phyloP scores from a whole-genome alignment of 2,329 filamentous ascomycete species.

The Aureobasidium sp. region DNA sequence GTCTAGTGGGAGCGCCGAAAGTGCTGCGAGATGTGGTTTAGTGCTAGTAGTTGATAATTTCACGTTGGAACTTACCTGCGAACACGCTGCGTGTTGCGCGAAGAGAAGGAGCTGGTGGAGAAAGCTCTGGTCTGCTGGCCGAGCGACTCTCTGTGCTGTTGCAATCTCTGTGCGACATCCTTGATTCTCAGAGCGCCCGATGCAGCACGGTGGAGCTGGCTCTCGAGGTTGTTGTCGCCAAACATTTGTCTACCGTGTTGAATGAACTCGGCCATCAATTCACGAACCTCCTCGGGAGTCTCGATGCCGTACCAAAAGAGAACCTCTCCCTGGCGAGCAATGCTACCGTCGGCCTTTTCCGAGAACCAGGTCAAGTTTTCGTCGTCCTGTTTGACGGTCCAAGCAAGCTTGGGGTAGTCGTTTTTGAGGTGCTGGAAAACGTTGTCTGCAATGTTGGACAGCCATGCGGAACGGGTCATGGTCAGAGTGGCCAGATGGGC shows the following conservation, averaged over 20 bases:
- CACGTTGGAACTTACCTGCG: constrained; percentile 2
- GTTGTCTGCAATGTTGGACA: constrained; percentile 91
- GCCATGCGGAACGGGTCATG: constrained; percentile 89
- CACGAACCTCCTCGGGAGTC: constrained; percentile 69
- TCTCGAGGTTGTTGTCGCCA: constrained; percentile 80
- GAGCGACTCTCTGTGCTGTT: constrained; percentile 22
- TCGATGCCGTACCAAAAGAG: constrained; percentile 96
- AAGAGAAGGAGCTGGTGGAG: constrained; percentile 49
- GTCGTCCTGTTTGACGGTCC: constrained; percentile 94
- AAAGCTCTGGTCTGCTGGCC: constrained; percentile 59
- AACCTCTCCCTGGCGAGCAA: constrained; percentile 71
- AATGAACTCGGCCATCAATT: constrained; percentile 79
- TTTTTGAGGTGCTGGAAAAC: constrained; percentile 91
- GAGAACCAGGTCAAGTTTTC: constrained; percentile 99
- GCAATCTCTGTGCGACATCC: constrained; percentile 41
- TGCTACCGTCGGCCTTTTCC: constrained; percentile 89
- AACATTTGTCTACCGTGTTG: constrained; percentile 79
- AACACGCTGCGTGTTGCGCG: constrained; percentile 16
- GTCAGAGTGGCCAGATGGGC: constrained; percentile 84
- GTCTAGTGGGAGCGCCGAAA: constrained; percentile 22
- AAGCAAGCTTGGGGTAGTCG: constrained; percentile 82
- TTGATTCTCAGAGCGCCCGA: constrained; percentile 58
- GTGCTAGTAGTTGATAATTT: not conserved
- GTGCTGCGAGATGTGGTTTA: not conserved
- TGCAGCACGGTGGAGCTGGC: constrained; percentile 72